phyloP scores from a whole-genome alignment of 495 filamentous ascomycete genomes.

The Copromyces sp. region DNA sequence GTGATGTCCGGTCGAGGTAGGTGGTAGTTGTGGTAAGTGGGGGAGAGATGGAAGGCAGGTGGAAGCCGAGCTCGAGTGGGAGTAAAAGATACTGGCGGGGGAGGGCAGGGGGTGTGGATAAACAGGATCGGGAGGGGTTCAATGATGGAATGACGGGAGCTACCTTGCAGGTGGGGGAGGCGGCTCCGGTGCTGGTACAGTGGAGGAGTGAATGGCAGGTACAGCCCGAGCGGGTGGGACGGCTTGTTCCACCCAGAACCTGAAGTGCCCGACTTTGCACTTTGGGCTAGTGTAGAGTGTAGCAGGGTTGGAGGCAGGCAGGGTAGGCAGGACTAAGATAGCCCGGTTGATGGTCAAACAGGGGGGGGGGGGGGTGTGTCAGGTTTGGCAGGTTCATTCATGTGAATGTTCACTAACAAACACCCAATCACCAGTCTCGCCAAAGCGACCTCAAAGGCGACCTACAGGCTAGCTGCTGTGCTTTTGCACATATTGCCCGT shows the following conservation, averaged over 20 bases:
- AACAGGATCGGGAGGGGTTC: background rate
- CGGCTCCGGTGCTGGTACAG: background rate
- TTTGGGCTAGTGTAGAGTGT: background rate
- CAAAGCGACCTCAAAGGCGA: background rate
- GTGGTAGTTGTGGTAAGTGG: background rate
- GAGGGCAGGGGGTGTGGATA: background rate
- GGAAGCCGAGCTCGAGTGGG: background rate
- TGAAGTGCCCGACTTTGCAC: background rate
- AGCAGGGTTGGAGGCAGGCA: background rate
- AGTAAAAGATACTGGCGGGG: background rate
- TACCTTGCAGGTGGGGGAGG: background rate
- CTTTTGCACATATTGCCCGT: background rate
- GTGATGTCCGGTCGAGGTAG: background rate
- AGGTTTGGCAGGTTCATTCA: background rate
- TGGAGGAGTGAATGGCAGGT: background rate
- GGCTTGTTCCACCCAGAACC: background rate
- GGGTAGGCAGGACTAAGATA: background rate
- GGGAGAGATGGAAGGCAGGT: background rate
- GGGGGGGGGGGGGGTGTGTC: no score
- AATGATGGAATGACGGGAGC: background rate
- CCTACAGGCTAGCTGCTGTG: background rate
- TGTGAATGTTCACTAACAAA: background rate
- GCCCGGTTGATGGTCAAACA: background rate
- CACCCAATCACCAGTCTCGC: background rate
- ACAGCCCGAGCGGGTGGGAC: background rate